A percentile compares a stretch with the other conserved stretches of the same genome.
Evolutionary conservation across 1,139 yeast genomes (phyloP).

Genomic region (Candida tetrigidarum): DNA sequence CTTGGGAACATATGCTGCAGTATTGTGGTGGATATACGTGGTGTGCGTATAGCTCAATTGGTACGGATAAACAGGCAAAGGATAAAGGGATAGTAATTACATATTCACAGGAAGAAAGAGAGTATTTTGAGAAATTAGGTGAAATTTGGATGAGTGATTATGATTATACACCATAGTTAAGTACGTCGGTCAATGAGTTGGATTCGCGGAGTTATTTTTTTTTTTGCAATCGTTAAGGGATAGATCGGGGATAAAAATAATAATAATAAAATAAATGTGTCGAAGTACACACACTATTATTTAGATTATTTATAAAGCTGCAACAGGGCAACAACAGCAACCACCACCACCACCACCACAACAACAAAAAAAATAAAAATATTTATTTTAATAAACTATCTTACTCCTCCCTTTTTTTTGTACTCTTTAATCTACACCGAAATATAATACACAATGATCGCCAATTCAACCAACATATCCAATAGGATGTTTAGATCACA

Average conservation of each 20-base stretch:
- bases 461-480: slow-evolving; percentile 35
- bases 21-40: slow-evolving; percentile 42
- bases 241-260: background rate
- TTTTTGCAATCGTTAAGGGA: background rate
- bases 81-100: slow-evolving; percentile 26
- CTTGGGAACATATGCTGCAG: slow-evolving; percentile 33
- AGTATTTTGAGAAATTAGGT: slow-evolving; percentile 27
- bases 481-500: slow-evolving; percentile 36
- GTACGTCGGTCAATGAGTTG: too few species aligned
- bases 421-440: background rate
- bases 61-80: slow-evolving; percentile 21
- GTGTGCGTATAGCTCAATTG: slow-evolving; percentile 44
- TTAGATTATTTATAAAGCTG: background rate
- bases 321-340: background rate
- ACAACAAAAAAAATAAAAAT: background rate
- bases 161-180: slow-evolving; percentile 5
- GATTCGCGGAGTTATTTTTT: too few species aligned
- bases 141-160: slow-evolving; percentile 30
- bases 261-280: too few species aligned
- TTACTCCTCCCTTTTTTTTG: background rate
- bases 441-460: slow-evolving; percentile 20
- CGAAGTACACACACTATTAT: background rate
- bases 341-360: too few species aligned
- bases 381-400: too few species aligned
- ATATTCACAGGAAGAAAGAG: slow-evolving; percentile 26